Evolutionary conservation across 2,329 filamentous ascomycete species (phyloP).

Genomic region (Botrytis squamosa): DNA sequence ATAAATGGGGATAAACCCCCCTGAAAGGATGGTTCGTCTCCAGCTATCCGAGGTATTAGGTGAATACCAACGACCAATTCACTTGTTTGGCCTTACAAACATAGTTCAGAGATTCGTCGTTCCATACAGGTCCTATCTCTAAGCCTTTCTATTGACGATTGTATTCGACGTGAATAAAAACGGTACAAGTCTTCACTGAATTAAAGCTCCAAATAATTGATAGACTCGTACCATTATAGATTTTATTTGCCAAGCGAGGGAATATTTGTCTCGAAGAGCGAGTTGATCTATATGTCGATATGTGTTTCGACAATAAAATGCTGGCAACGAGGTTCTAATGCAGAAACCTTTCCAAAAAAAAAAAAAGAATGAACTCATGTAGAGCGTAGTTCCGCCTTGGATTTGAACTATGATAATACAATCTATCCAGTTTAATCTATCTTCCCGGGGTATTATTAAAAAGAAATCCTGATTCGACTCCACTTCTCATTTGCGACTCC

Average conservation of each 20-base stretch:
- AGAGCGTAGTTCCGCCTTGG: background rate
- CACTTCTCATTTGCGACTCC: background rate
- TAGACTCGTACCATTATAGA: background rate
- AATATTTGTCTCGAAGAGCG: background rate
- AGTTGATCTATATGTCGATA: background rate
- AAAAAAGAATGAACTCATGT: background rate
- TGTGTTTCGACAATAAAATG: background rate
- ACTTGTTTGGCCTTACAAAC: background rate
- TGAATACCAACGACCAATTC: background rate
- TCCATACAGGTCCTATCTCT: background rate
- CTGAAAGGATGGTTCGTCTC: background rate
- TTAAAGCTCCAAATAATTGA: too few relatives aligned
- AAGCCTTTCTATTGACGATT: background rate
- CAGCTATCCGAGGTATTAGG: background rate
- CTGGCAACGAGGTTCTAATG: background rate
- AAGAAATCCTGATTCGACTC: background rate
- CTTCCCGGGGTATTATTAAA: constrained; percentile 3
- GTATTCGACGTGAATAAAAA: background rate
- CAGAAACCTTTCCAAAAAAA: background rate
- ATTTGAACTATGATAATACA: background rate
- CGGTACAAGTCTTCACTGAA: background rate
- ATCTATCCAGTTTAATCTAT: background rate
- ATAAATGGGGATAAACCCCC: background rate
- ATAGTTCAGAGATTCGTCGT: background rate
- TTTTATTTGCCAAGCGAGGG: background rate